Evolutionary conservation across 2,329 filamentous ascomycete genomes (phyloP).

Genomic region (Xylaria sp.): DNA sequence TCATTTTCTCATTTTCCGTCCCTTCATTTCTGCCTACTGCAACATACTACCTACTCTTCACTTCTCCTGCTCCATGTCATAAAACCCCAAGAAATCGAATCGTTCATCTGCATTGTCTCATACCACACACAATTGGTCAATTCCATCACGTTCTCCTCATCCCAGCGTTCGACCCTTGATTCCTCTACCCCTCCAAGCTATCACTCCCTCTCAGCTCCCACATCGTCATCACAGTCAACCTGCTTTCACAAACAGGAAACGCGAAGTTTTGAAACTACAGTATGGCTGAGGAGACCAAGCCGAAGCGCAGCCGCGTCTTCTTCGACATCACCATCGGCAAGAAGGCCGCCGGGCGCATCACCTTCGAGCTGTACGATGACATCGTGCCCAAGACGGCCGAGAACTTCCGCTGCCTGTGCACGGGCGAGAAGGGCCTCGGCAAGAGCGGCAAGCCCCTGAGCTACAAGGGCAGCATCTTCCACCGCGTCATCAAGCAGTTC

Average conservation of each 20-base stretch:
- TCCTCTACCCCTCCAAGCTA: conserved; percentile 17
- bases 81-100: neutral
- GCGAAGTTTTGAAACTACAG: neutral
- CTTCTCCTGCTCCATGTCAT: neutral
- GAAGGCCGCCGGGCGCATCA: conserved; percentile 78
- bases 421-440: conserved; percentile 89
- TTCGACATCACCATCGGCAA: conserved; percentile 91
- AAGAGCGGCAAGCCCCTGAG: conserved; percentile 85
- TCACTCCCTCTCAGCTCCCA: neutral
- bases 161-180: neutral
- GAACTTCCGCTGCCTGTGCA: conserved; percentile 95
- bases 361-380: conserved; percentile 81
- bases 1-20: conserved; percentile 28
- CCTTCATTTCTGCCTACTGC: conserved; percentile 7
- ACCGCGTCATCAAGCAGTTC: conserved; percentile 97
- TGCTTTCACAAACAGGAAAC: neutral
- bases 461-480: conserved; percentile 94
- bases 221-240: neutral
- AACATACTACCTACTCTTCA: neutral
- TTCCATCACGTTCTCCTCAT: neutral
- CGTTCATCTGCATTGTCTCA: neutral
- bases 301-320: conserved; percentile 81
- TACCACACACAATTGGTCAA: neutral
- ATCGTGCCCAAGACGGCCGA: conserved; percentile 94
- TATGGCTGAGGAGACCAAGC: conserved; percentile 55